A percentile compares a stretch with the other conserved stretches of the same genome.
These are phyloP conservation scores for Diplotaxis tenuifolia DNA, from an alignment of 345 rosid genomes.

Conservation along the genomic window DNA sequence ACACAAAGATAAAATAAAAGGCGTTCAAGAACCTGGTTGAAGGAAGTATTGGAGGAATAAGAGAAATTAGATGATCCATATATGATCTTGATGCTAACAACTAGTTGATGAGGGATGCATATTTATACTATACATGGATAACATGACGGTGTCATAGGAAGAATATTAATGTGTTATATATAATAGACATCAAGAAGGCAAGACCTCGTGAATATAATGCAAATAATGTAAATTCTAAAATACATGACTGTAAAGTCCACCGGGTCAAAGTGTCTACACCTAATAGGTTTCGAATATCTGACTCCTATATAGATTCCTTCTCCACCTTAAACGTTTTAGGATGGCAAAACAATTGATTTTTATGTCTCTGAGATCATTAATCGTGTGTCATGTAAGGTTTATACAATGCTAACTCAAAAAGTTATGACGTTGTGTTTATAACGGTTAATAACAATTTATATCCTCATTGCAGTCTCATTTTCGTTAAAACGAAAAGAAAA, in stretches of 20 bases:
- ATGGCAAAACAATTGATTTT: background rate
- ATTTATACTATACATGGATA: background rate
- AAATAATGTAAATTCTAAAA: background rate
- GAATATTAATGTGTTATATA: background rate
- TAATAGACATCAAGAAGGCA: background rate
- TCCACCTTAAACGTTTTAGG: background rate
- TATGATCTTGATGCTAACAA: constrained; percentile 14
- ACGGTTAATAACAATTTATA: background rate
- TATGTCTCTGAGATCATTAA: no score
- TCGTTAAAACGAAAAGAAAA: background rate
- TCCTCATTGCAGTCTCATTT: background rate
- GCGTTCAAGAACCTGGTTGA: constrained; percentile 17
- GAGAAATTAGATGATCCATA: constrained; percentile 20
- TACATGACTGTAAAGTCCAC: background rate
- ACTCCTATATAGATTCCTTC: background rate
- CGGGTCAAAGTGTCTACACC: constrained; percentile 18
- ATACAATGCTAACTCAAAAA: background rate
- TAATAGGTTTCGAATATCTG: background rate
- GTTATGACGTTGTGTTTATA: no score
- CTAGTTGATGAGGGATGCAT: constrained; percentile 2
- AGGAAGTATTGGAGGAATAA: background rate
- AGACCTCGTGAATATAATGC: constrained; percentile 12
- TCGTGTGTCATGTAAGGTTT: background rate
- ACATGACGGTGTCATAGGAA: background rate
- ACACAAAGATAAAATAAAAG: background rate